phyloP scores from a whole-genome alignment of 805 yeast genomes.

The Saturnispora galanensis region DNA sequence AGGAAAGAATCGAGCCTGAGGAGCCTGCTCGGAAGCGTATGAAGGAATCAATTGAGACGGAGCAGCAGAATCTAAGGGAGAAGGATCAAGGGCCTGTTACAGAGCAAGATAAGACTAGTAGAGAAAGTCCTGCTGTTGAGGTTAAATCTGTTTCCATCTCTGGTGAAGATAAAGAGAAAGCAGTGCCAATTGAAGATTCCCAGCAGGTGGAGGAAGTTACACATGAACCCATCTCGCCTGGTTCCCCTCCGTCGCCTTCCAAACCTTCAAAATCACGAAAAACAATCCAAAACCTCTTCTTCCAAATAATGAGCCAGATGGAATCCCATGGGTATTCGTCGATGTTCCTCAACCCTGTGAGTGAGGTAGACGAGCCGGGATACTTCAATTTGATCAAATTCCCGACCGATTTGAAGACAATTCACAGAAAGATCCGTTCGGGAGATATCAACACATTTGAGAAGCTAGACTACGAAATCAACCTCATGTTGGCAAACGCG shows the following conservation, averaged over 20 bases:
- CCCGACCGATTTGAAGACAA: slow-evolving; percentile 62
- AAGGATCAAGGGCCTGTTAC: not conserved
- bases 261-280: slow-evolving; percentile 22
- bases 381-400: slow-evolving; percentile 50
- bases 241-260: not conserved
- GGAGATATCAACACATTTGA: slow-evolving; percentile 39
- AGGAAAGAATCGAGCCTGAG: not conserved
- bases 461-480: slow-evolving; percentile 57
- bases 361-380: slow-evolving; percentile 56
- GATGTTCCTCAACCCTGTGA: slow-evolving; percentile 63
- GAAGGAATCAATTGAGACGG: not conserved
- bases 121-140: no score
- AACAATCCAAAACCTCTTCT: slow-evolving; percentile 51
- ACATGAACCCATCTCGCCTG: not conserved
- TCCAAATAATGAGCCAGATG: slow-evolving; percentile 53
- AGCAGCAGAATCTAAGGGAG: no score
- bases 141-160: no score
- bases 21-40: not conserved
- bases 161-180: no score
- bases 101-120: not conserved
- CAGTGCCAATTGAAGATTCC: no score
- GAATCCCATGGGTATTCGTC: slow-evolving; percentile 66
- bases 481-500: slow-evolving; percentile 76
- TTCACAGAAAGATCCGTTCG: slow-evolving; percentile 47
- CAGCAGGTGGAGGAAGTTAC: slow-evolving; percentile 3